Evolutionary conservation across 116 monocot genomes (phyloP), one percentile per base, ranked within the genome.

Genomic region (Iris pallida): DNA sequence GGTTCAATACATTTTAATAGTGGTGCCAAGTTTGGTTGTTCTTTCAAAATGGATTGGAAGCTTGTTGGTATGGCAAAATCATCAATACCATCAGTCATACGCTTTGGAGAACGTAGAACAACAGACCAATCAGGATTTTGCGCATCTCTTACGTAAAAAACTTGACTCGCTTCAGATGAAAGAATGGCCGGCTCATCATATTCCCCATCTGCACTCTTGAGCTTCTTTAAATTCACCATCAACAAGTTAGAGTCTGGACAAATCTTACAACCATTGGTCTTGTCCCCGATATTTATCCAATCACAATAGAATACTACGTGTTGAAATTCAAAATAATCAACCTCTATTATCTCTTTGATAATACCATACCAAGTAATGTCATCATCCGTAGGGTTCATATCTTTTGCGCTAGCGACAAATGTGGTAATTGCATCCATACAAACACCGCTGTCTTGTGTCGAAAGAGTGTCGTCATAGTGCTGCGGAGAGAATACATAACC

Each of bases 401-500:
- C 54, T 55, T 55, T 59, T 59, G 8, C 16, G 8, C 59, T 59
- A 18, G 15, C 7, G 2, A 59, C 6, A 59, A 59, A 59, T 19
- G 59, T 59, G 6, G 59, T 59, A 16, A 59, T 59, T 18, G 59
- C 59, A n/a, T 59, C 9, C 59, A 59, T 59, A 1, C 59, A 59
- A 59, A 59, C 59, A 59, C 59, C 59, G 6, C 15, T 59, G 30
- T 59, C 59, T 59, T 59, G 59, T 18, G 18, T 59, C 10, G 16
- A n/a, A 59, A 15, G 16, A 59, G 59, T 59, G 9, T 59, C 15
- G 16, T 59, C 59, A 16, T 59, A 19, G 16, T n/a, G 18, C 1
- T 59, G 14, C 0, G 59, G 14, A 16, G 59, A 59, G 16, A 59
- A 16, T n/a, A 59, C 59, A 18, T 16, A 59, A 16, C 59, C 59